Percentiles rank a stretch among this genome's conserved stretches.
These are phyloP conservation scores for Rhododendron ovatum DNA, from an alignment of 148 eudicot genomes.

Conservation along the genomic window DNA sequence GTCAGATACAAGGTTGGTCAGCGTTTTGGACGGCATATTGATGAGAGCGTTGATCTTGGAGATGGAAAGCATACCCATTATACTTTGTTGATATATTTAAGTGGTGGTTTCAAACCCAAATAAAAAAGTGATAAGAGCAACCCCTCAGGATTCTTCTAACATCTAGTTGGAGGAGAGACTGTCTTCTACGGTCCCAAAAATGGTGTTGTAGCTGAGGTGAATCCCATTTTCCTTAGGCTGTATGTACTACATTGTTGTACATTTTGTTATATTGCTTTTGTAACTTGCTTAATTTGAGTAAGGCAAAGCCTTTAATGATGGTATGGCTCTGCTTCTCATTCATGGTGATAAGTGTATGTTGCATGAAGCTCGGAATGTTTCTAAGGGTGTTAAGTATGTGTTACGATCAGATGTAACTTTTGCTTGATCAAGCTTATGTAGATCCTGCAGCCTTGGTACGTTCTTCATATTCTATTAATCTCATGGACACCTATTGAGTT, in stretches of 20 bases:
- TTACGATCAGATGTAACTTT: slow-evolving; percentile 88
- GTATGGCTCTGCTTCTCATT: slow-evolving; percentile 90
- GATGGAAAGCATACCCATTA: slow-evolving; percentile 71
- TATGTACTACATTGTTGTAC: neutral
- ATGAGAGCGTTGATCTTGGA: slow-evolving; percentile 84
- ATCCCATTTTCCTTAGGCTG: neutral
- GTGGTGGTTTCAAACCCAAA: slow-evolving; percentile 57
- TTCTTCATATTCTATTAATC: neutral
- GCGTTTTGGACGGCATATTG: slow-evolving; percentile 90
- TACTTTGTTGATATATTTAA: slow-evolving; percentile 77
- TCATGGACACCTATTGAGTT: neutral
- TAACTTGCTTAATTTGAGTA: neutral
- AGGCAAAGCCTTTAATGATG: slow-evolving; percentile 32
- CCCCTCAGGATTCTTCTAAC: slow-evolving; percentile 33
- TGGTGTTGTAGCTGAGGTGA: slow-evolving; percentile 78
- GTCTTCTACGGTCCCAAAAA: slow-evolving; percentile 84
- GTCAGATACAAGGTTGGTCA: slow-evolving; percentile 82
- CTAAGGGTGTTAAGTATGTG: slow-evolving; percentile 81
- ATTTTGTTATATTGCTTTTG: neutral
- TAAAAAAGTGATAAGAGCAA: slow-evolving; percentile 37
- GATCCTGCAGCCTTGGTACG: neutral
- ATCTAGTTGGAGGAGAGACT: slow-evolving; percentile 90
- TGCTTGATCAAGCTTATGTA: slow-evolving; percentile 30
- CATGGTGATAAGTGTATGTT: slow-evolving; percentile 93
- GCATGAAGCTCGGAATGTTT: slow-evolving; percentile 88